Evolutionary conservation across 495 filamentous ascomycete genomes (phyloP), one percentile per base, ranked within the genome.

Genomic region (Hypoxylon cercidicola): DNA sequence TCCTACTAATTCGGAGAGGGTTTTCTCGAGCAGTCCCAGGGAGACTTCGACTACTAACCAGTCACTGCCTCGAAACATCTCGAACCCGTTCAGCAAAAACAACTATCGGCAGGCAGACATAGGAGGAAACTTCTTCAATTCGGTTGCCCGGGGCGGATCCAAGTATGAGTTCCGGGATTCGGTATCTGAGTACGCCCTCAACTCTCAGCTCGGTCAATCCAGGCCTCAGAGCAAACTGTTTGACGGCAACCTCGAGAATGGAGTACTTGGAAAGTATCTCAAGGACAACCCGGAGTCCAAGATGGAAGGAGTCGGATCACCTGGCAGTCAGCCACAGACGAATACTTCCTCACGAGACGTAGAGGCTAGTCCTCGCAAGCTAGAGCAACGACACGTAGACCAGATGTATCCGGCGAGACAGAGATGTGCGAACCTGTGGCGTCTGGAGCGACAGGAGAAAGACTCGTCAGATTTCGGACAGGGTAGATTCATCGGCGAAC

Each of bases 81-180:
- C 53, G 5, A 70, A 73, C 12, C 74, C 75, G 0, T 71, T 71
- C 32, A 49, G 28, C 8, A 37, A 64, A 3, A 45, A 62, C 11
- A 67, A 50, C 32, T 58, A 25, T 15, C 62, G 46, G 16, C 60
- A 11, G 2, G 54, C 15, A 0, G 60, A 69, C 50, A 43, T 18
- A 32, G 34, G 41, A 0, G 60, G 39, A 0, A 59, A 57, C 8
- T 60, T 71, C 3, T 28, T 32, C 11, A 37, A 46, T 30, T 48
- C 58, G n/a, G 32, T 62, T 10, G 43, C 43, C 9, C 57, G 54
- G 2, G 65, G 54, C 1, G 58, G 54, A 7, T 55, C 68, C 0
- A 61, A 49, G 8, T 73, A 64, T 18, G 62, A 67, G 10, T 74
- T 74, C 18, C 62, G 69, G 6, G 71, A 74, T 23, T 72, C 71